Conservation (phyloP, 2,329 filamentous ascomycete genomes). For the Elsinoe batatas region DNA sequence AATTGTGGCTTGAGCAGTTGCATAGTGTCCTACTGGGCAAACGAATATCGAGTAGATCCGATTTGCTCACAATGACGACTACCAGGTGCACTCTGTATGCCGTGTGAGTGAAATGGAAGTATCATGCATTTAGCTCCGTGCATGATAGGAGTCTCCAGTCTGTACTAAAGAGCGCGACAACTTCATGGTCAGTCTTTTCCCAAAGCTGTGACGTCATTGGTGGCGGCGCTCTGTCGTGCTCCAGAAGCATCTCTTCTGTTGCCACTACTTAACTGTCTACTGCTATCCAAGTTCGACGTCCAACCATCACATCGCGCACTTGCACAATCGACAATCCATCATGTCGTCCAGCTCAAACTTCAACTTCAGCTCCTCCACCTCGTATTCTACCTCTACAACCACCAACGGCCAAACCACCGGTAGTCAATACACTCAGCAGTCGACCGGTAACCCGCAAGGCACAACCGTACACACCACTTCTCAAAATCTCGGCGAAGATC, state of each 20-base stretch:
- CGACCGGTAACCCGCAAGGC: conserved; percentile 20
- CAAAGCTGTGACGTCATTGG: background rate
- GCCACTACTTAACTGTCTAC: background rate
- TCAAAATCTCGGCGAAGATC: conserved; percentile 24
- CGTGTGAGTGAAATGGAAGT: too few relatives aligned
- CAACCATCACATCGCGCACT: background rate
- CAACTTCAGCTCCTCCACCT: conserved; percentile 19
- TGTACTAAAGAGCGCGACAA: too few relatives aligned
- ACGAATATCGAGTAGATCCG: too few relatives aligned
- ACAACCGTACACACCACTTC: conserved; percentile 22
- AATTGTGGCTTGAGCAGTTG: too few relatives aligned
- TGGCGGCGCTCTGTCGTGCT: background rate
- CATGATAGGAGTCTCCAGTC: too few relatives aligned
- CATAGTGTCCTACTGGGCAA: too few relatives aligned
- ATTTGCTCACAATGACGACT: too few relatives aligned
- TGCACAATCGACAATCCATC: background rate
- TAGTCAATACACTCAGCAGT: conserved; percentile 19
- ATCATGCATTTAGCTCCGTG: too few relatives aligned
- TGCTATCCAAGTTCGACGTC: too few relatives aligned
- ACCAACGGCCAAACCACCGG: conserved; percentile 20
- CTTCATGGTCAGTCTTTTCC: too few relatives aligned
- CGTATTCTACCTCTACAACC: conserved; percentile 19
- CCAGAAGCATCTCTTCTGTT: background rate
- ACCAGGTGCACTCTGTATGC: too few relatives aligned
- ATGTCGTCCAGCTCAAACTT: conserved; percentile 12